A percentile compares a stretch with the other conserved stretches of the same genome.
Conservation (phyloP, 495 filamentous ascomycete species). For the Wilcoxina mikolae region DNA sequence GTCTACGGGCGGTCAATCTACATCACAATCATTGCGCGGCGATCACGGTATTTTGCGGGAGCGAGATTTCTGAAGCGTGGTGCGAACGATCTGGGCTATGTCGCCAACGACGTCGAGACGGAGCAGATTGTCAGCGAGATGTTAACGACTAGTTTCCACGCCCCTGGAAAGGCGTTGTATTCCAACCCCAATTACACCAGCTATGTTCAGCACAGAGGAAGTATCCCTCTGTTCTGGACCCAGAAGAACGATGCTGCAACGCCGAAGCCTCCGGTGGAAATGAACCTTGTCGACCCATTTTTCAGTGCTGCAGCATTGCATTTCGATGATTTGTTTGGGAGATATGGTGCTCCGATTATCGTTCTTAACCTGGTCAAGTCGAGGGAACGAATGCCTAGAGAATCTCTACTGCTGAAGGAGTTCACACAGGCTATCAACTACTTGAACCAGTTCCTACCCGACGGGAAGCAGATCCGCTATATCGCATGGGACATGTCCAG, state of each 20-base stretch:
- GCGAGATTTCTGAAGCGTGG: slow-evolving; percentile 89
- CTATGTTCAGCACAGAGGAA: slow-evolving; percentile 91
- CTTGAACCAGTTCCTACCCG: slow-evolving; percentile 85
- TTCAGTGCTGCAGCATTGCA: slow-evolving; percentile 91
- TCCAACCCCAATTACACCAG: slow-evolving; percentile 86
- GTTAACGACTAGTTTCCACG: slow-evolving; percentile 87
- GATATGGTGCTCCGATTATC: slow-evolving; percentile 84
- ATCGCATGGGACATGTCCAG: slow-evolving; percentile 97
- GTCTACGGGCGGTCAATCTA: slow-evolving; percentile 75
- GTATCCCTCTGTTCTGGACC: slow-evolving; percentile 93
- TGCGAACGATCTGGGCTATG: slow-evolving; percentile 88
- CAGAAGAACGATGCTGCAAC: slow-evolving; percentile 92
- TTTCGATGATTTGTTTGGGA: slow-evolving; percentile 88
- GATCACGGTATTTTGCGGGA: slow-evolving; percentile 86
- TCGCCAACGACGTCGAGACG: slow-evolving; percentile 98
- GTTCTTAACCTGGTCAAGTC: slow-evolving; percentile 88
- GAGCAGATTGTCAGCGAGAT: slow-evolving; percentile 96
- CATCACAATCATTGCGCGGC: slow-evolving; percentile 81
- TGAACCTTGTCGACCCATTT: slow-evolving; percentile 89
- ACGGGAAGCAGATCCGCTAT: slow-evolving; percentile 71
- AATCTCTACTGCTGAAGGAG: slow-evolving; percentile 78
- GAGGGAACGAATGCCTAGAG: slow-evolving; percentile 74
- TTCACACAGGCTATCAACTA: slow-evolving; percentile 81
- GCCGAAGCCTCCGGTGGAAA: slow-evolving; percentile 86
- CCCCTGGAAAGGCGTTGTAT: slow-evolving; percentile 69